Evolutionary conservation across 129 eudicot species (phyloP), one percentile per base, ranked within the genome.

Genomic region (Smallanthus sonchifolius): DNA sequence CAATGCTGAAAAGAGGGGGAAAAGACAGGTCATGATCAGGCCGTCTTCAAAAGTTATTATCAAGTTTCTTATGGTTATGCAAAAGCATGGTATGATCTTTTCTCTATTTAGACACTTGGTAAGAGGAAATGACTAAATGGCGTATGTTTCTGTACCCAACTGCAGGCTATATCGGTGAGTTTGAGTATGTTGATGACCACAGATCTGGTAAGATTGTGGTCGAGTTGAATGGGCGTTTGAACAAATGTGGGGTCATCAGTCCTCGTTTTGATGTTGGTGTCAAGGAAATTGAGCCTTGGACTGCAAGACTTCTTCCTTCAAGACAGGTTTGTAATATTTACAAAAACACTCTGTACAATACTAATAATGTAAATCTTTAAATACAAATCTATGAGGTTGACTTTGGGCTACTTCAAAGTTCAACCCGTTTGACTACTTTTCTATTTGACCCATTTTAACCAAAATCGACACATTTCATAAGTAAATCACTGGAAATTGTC

Each of bases 1-100:
- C 85, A 86, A 86, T 77, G 92, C 92, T 55, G 92, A 87, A 72
- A 87, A 85, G 85, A 71, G 89, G 42, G 92, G 92, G 44, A 87
- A 87, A 68, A 77, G 92, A 19, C 92, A 87, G 84, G 92, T 87
- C 79, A 85, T 87, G 89, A 77, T 87, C 13, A 87, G 92, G 75
- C 92, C 92, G 3, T 87, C 87, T 14, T 87, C 92, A 1, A 87
- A 87, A 82, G 92, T 87, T 49, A 82, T 87, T 67, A 84, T 87
- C 79, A 87, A 87, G 79, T 87, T 87, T 72, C 89, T 87, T 39
- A 40, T 80, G 67, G 92, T 87, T 20, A 87, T 87, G 92, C 92
- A 87, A 61, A 84, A 87, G 80, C 92, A 87, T 39, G 92, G 92
- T 87, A 49, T 32, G 40, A 54, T 8, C 69, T 10, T 35, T 20